Evolutionary conservation across 768 basidiomycete species (phyloP), one percentile per base, ranked within the genome.

Genomic region (Tremella mesenterica): DNA sequence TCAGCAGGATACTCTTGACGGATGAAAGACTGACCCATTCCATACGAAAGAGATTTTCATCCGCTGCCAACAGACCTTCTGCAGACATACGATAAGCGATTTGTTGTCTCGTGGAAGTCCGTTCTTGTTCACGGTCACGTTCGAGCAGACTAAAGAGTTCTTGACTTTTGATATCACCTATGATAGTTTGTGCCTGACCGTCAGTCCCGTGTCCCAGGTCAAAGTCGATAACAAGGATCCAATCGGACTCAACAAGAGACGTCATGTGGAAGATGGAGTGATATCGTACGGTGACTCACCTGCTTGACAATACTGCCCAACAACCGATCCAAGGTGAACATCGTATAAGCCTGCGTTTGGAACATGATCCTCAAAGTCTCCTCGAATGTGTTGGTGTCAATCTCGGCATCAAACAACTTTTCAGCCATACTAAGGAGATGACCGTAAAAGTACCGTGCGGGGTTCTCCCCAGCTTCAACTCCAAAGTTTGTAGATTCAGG

Each of bases 321-420:
- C 43, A 95, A 75, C 74, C 92, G 90, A 78, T 99, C 95, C 65
- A 99, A 71, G 1, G 95, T 96, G 74, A 93, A 97, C 60, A 93
- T 75, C 50, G 84, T 80, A 75, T 89, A 96, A 3, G 89, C 91
- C 83, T 92, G 77, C 59, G 60, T 69, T 14, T 63, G 69, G 61
- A 77, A 74, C 71, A 72, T 72, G 81, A 88, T 88, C 59, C 95
- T 77, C 82, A 96, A 83, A 66, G 89, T 88, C 71, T 97, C 95
- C 72, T 97, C 93, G 64, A 91, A 97, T 20, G 83, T 82, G n/a
- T 80, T 75, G 68, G 85, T 86, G 72, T 97, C 95, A 55, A 97
- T 78, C 68, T 97, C 92, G 57, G 81, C 85, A 64, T 90, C 90
- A 69, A 97, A 96, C 36, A 93, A 73, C 77, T 87, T 88, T 74